A percentile compares a stretch with the other conserved stretches of the same genome.
These are phyloP conservation scores for Colletotrichum shisoi DNA, from an alignment of 2,329 filamentous ascomycete species.

Conservation along the genomic window DNA sequence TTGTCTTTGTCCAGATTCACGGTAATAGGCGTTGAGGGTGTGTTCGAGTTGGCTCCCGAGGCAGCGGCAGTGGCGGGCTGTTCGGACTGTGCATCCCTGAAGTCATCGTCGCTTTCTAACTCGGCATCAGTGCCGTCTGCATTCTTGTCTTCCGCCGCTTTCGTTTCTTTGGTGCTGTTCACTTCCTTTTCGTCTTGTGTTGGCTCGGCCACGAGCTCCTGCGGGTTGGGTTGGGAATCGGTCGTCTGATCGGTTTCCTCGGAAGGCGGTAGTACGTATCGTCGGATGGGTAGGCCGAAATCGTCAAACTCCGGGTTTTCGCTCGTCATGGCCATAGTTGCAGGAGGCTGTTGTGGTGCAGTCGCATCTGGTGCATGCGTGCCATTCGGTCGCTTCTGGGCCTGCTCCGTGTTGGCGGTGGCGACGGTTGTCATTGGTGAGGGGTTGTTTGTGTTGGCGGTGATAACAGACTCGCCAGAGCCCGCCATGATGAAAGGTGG, in stretches of 20 bases:
- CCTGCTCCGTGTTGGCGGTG: conserved; percentile 43
- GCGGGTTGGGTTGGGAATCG: conserved; percentile 19
- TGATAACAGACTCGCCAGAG: conserved; percentile 34
- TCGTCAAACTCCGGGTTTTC: conserved; percentile 67
- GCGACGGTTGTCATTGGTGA: conserved; percentile 15
- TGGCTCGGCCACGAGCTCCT: conserved; percentile 18
- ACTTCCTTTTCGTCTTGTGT: conserved; percentile 30
- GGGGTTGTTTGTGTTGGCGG: conserved; percentile 20
- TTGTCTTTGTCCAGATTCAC: conserved; percentile 29
- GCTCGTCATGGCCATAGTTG: conserved; percentile 45
- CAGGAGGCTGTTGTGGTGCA: conserved; percentile 43
- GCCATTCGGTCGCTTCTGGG: conserved; percentile 35
- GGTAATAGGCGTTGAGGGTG: conserved; percentile 31
- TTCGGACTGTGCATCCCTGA: conserved; percentile 44
- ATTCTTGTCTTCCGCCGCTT: conserved; percentile 26
- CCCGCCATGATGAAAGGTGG: conserved; percentile 36
- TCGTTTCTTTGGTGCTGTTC: conserved; percentile 24
- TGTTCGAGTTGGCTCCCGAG: conserved; percentile 29
- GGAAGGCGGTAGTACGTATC: conserved; percentile 50
- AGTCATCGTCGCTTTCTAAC: conserved; percentile 44
- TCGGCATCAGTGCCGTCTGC: conserved; percentile 33
- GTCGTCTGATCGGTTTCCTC: conserved; percentile 33
- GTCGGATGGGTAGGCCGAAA: conserved; percentile 72
- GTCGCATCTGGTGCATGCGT: conserved; percentile 41
- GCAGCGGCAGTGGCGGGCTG: conserved; percentile 25